phyloP scores from a whole-genome alignment of 2,329 filamentous ascomycete genomes.

The Zymoseptoria ardabiliae region DNA sequence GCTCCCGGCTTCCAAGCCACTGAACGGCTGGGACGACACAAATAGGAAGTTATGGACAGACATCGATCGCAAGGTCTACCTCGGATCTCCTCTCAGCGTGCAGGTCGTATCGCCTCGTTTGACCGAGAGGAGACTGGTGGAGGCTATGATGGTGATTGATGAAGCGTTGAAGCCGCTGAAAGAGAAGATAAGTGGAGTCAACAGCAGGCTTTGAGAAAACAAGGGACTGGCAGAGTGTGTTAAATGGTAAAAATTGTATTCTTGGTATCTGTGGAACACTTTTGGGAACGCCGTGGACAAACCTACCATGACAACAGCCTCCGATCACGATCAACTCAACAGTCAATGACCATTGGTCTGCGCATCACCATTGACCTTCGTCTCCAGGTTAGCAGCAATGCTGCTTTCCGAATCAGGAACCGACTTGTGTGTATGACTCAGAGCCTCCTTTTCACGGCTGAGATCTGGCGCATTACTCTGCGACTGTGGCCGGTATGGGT shows the following conservation, averaged over 20 bases:
- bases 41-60: constrained; percentile 53
- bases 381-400: constrained; percentile 27
- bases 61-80: constrained; percentile 47
- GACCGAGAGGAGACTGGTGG: constrained; percentile 47
- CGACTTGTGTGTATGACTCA: constrained; percentile 24
- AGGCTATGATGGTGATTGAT: constrained; percentile 50
- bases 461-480: constrained; percentile 23
- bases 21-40: constrained; percentile 53
- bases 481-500: constrained; percentile 44
- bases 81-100: constrained; percentile 48
- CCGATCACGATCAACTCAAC: too few relatives aligned
- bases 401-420: constrained; percentile 25
- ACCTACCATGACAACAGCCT: not conserved
- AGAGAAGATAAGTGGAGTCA: not conserved
- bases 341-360: not conserved
- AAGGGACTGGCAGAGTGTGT: not conserved
- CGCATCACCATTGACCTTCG: constrained; percentile 16
- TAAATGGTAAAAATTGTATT: not conserved
- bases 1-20: constrained; percentile 30
- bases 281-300: not conserved
- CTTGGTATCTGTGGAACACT: not conserved
- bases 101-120: constrained; percentile 51
- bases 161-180: constrained; percentile 27
- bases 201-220: not conserved
- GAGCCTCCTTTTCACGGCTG: constrained; percentile 22